Evolutionary conservation across 2,329 filamentous ascomycete genomes (phyloP), one percentile per base, ranked within the genome.

Genomic region (Anisogramma anomala): DNA sequence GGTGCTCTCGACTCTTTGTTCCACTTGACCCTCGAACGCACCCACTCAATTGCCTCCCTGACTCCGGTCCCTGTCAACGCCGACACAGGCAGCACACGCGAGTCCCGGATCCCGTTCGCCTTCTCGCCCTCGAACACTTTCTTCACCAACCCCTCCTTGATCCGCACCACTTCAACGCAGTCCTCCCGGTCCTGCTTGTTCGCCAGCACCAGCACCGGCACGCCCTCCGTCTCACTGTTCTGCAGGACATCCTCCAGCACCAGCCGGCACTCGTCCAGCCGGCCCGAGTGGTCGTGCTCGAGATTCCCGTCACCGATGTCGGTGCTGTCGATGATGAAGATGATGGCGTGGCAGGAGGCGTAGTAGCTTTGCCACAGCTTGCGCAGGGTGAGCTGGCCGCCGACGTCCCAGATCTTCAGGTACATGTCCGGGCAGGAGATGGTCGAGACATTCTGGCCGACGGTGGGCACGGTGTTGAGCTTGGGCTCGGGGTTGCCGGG

Each of bases 131-230:
- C 88, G 67, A 94, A 91, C 17, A 98, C 88, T 65, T 84, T 87
- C 63, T 94, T 82, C 38, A 98, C 88, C 41, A 96, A 69, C 0
- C 89, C 91, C 61, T 98, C 91, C 65, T 98, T 98, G 58, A 98
- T 95, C 50, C 87, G 72, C 46, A 96, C 89, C 2, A 95, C 91
- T 69, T 98, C 91, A 39, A 96, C 84, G 52, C 89, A 96, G 62
- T 96, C 91, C 63, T 98, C 91, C 2, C 89, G 69, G 60, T 98
- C 91, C 65, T 98, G 91, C 65, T 98, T 98, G 60, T 98, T 98
- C 47, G 91, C 91, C 50, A 98, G 66, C 36, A 98, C 84, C 42
- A 98, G 65, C 41, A 98, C 71, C 17, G 91, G 91, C 47, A 98
- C 87, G 10, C 91, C 89, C 53, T 87, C 84, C 2, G 89, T 84